Conservation (phyloP, 805 yeast genomes). For the Huiozyma naganishii region DNA sequence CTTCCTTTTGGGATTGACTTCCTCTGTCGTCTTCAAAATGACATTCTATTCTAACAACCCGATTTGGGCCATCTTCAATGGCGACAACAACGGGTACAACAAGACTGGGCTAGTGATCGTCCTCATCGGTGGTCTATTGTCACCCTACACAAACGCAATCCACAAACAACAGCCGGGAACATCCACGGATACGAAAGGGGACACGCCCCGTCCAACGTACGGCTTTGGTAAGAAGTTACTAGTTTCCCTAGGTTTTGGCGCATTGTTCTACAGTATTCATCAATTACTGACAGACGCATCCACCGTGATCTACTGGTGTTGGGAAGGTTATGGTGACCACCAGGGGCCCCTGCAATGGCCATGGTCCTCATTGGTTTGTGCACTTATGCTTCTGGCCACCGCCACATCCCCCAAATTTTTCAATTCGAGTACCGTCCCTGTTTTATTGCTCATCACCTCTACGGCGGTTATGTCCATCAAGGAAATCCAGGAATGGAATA, state of each 20-base stretch:
- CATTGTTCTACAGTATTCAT: conserved; percentile 57
- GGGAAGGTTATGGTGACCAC: conserved; percentile 85
- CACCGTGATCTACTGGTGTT: conserved; percentile 84
- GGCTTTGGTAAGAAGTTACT: conserved; percentile 10
- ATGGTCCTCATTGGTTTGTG: conserved; percentile 52
- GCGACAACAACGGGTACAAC: conserved; percentile 79
- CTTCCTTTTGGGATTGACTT: conserved; percentile 50
- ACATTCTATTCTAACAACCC: conserved; percentile 82
- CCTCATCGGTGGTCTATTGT: conserved; percentile 49
- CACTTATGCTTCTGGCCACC: conserved; percentile 48
- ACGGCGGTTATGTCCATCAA: conserved; percentile 17
- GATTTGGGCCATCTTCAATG: conserved; percentile 89
- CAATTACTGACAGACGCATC: conserved; percentile 77
- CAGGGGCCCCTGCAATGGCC: conserved; percentile 73
- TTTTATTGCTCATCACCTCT: conserved; percentile 20
- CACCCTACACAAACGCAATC: conserved; percentile 33
- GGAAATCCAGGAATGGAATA: conserved; percentile 20
- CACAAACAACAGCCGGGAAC: conserved; percentile 5
- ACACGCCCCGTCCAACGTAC: neutral
- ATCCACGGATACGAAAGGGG: neutral
- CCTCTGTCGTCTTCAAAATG: conserved; percentile 66
- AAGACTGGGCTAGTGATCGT: conserved; percentile 38
- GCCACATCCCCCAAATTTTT: conserved; percentile 18
- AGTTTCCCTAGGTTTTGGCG: conserved; percentile 59
- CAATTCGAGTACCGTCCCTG: conserved; percentile 18